Base-by-base conservation (phyloP, 441 rosid genomes). In the Viola pubescens region DNA sequence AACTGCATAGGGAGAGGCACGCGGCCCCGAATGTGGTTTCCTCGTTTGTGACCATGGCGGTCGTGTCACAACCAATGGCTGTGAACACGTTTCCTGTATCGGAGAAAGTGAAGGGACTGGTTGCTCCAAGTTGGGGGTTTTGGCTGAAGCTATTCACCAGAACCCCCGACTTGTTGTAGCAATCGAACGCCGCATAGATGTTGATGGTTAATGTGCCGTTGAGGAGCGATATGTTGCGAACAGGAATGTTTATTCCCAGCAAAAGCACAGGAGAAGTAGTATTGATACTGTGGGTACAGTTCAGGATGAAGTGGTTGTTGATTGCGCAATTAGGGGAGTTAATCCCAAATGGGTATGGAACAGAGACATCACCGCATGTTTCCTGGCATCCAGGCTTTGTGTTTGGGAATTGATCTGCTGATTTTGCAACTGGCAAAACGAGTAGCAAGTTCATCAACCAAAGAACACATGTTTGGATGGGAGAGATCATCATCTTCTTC, bases 111-210 rank as follows among this genome's bases (percentile, higher is more conserved):
- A 39, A 59, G 11, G 64, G 54, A 2, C 48, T 16, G 19, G 19
- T 42, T 2, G 0, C 0, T 8, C 63, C 59, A 9, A 57, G 46
- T 0, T 0, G 1, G 7, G 26, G 0, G 8, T 0, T 9, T 9
- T 4, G 42, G 7, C 5, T 0, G 0, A 0, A 3, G 3, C 11
- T 0, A 0, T 0, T 0, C 0, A 4, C 4, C 26, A 1, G 2
- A 2, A 4, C 0, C 7, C 37, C 46, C 9, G 13, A 4, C 0
- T 12, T 0, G 3, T 39, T 5, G 9, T 9, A 50, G 38, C 59
- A 63, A 11, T 46, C 2, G 13, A 9, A 10, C 4, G 56, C 54
- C 8, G 8, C 1, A 1, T 0, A 0, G 3, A 48, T 16, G 37
- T 7, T 4, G n/a, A 40, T 4, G 14, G 46, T 16, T 6, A 56